Evolutionary conservation across 2,329 filamentous ascomycete species (phyloP), one percentile per base, ranked within the genome.

Genomic region (Trichoderma semiorbis): DNA sequence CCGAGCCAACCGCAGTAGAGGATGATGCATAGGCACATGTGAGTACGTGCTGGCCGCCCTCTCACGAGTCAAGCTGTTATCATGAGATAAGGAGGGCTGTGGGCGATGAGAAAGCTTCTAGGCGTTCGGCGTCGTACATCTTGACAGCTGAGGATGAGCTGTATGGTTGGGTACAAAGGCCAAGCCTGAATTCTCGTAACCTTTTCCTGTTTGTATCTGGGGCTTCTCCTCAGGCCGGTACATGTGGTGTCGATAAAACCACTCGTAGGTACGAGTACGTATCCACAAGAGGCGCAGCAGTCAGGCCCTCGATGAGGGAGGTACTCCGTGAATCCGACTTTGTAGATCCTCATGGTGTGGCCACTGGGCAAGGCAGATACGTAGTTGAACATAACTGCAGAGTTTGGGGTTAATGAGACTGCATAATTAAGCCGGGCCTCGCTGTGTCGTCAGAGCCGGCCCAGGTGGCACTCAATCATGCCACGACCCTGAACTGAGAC

Each of bases 401-500:
- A 62, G 68, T 28, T 21, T 64, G n/a, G 32, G 18, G 18, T 34
- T 47, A 50, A 66, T 65, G 50, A 65, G 26, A 36, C 36, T 39
- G 50, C 36, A 65, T 43, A 47, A 64, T 14, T 63, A 32, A 39
- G 68, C 32, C 47, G 47, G 60, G 50, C 30, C 61, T 57, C 5
- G 50, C 14, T 64, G 55, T 69, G 43, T 57, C 47, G 34, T 36
- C 26, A 64, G 50, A 64, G 66, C 32, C 39, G 28, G n/a, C 28
- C 68, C 47, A 70, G 68, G 68, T 70, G 68, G 68, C 68, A 63
- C 32, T 64, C 12, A 39, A 64, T 70, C 68, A 70, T 63, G 68
- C 58, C 30, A 64, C 47, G 43, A 57, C 43, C 43, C 16, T 10
- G 55, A 21, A 57, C 30, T 57, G 58, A 70, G 60, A 55, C 68